Percentiles rank a stretch among this genome's conserved stretches.
Evolutionary conservation across 2,329 filamentous ascomycete genomes (phyloP).

Genomic region (Periconia macrospinosa): DNA sequence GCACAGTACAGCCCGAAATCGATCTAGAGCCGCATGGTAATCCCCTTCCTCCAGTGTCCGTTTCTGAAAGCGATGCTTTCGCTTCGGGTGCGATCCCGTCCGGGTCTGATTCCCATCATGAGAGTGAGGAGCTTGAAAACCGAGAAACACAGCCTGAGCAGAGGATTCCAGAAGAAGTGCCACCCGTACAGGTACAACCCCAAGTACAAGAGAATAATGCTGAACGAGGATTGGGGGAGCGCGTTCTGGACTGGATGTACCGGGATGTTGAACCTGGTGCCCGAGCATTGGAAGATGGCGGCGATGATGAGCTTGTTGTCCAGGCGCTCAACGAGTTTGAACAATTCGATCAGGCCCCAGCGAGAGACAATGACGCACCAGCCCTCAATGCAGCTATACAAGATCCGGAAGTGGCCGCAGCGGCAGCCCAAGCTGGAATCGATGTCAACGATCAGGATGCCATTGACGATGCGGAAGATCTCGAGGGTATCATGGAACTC

Average conservation of each 20-base stretch:
- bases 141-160: constrained; percentile 5
- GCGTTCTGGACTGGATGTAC: constrained; percentile 52
- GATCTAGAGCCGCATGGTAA: not conserved
- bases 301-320: constrained; percentile 62
- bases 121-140: constrained; percentile 6
- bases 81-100: constrained; percentile 5
- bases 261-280: constrained; percentile 45
- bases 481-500: constrained; percentile 94
- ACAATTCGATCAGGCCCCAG: constrained; percentile 1
- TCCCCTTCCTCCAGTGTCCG: not conserved
- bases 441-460: constrained; percentile 71
- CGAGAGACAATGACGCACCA: not conserved
- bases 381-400: constrained; percentile 32
- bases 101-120: constrained; percentile 11
- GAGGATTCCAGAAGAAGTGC: not conserved
- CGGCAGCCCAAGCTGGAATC: constrained; percentile 67
- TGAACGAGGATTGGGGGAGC: constrained; percentile 27
- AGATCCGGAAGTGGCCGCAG: constrained; percentile 64
- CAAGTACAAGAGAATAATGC: not conserved
- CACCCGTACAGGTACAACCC: not conserved
- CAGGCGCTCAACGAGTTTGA: constrained; percentile 55
- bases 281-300: constrained; percentile 28
- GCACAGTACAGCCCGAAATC: not conserved
- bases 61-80: constrained; percentile 3
- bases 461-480: constrained; percentile 83